Evolutionary conservation across 495 filamentous ascomycete genomes (phyloP).

Genomic region (Trichoderma erinaceum): DNA sequence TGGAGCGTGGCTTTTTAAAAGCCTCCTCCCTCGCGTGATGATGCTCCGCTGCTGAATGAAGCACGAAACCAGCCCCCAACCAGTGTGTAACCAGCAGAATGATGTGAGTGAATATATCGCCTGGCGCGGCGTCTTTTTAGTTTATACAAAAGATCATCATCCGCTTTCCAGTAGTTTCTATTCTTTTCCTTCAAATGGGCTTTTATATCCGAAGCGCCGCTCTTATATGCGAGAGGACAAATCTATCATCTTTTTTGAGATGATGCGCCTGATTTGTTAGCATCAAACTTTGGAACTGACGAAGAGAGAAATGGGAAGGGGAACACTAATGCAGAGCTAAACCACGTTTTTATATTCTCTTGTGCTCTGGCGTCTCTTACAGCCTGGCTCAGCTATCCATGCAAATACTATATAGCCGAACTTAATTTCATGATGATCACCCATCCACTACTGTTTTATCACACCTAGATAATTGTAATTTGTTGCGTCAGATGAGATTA

Average conservation of each 20-base stretch:
- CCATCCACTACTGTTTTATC: too few relatives aligned
- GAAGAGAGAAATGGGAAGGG: background rate
- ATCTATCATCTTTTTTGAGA: background rate
- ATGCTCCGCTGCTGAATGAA: background rate
- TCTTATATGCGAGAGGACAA: background rate
- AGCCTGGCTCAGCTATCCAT: too few relatives aligned
- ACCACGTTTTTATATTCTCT: background rate
- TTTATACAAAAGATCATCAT: background rate
- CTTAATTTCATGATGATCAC: background rate
- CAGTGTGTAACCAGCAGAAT: background rate
- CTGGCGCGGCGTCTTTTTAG: background rate
- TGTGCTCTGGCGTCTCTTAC: too few relatives aligned
- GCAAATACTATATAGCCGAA: background rate
- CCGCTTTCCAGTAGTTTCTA: background rate
- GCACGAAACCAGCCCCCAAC: slow-evolving; percentile 1
- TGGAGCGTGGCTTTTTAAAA: background rate
- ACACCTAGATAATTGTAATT: too few relatives aligned
- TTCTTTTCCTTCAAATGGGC: too few relatives aligned
- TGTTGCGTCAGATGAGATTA: too few relatives aligned
- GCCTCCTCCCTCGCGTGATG: background rate
- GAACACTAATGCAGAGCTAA: background rate
- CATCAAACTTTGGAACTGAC: background rate
- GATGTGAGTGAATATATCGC: background rate
- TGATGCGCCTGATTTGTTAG: background rate
- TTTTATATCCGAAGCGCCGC: slow-evolving; percentile 9